Percentiles rank a stretch among this genome's conserved stretches.
These are phyloP conservation scores for Dictyostelium purpureum DNA, from an alignment of 78 protist genomes.

Conservation along the genomic window DNA sequence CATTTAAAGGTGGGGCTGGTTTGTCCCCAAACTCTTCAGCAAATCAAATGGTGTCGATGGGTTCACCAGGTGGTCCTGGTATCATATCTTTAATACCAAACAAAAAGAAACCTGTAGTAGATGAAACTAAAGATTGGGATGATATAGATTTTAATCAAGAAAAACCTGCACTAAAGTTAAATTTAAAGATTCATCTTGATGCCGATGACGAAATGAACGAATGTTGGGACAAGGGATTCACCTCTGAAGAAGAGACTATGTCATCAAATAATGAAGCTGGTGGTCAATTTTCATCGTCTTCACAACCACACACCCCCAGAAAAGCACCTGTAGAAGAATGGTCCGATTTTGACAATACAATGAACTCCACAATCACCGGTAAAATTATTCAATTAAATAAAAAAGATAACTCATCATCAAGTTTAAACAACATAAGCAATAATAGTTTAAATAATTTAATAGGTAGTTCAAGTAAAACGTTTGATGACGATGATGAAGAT, in stretches of 20 bases:
- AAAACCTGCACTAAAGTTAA: slow-evolving; percentile 34
- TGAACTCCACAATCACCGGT: not conserved
- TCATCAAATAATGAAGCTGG: not conserved
- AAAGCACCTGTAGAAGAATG: slow-evolving; percentile 56
- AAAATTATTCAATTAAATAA: slow-evolving; percentile 20
- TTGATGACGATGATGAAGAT: slow-evolving; percentile 54
- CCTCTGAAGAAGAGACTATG: slow-evolving; percentile 31
- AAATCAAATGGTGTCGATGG: not conserved
- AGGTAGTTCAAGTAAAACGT: not conserved
- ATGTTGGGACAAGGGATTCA: slow-evolving; percentile 71
- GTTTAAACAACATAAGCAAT: not conserved
- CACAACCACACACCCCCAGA: slow-evolving; percentile 44
- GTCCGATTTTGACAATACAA: slow-evolving; percentile 43
- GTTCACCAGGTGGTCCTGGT: slow-evolving; percentile 5
- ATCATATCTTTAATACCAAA: slow-evolving; percentile 6
- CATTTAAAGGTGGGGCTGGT: not conserved
- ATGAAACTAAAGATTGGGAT: slow-evolving; percentile 74
- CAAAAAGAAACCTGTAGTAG: slow-evolving; percentile 24
- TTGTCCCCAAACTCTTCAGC: not conserved
- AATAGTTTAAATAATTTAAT: not conserved
- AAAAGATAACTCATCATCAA: not conserved
- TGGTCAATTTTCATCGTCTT: not conserved
- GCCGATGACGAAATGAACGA: not conserved
- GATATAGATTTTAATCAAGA: slow-evolving; percentile 34
- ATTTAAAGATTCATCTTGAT: slow-evolving; percentile 52